Evolutionary conservation across 2,329 filamentous ascomycete species (phyloP), one percentile per base, ranked within the genome.

Genomic region (Aspergillus ruber): DNA sequence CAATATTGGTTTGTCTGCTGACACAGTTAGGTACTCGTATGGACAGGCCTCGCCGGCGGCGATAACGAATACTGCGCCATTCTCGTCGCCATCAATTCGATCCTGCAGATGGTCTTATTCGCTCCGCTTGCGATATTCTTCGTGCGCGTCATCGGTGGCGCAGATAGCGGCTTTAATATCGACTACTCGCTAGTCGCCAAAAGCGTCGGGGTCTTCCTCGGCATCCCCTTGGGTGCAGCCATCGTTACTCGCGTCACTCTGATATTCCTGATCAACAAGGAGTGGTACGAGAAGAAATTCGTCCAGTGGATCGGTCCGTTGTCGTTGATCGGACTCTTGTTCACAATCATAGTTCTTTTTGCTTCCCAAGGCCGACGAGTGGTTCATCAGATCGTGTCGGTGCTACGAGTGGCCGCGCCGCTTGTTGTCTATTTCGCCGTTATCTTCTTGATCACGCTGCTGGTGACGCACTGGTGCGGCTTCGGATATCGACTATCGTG

Each of bases 341-440:
- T 90, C 72, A 95, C 89, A 1, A 93, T 95, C 56, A 67, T 93
- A 6, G 83, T 95, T 1, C 76, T 95, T 2, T 95, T 95, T 63
- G 89, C 86, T 0, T 87, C 84, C 1, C 89, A 95, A 62, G 88
- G 89, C 2, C 70, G 71, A 18, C 82, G 83, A 43, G 87, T 93
- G 1, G 84, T 91, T 1, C 80, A 88, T 55, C 88, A 95, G 67
- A 87, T 95, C 50, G 85, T 90, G 0, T 85, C 86, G 0, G 89
- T 95, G 0, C 71, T 93, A 4, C 78, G 90, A 1, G 88, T 95
- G 0, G 83, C 85, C 0, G 88, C 88, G 0, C 90, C 90, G 0
- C 70, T 95, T 36, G 62, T 94, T 1, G 82, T 94, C 0, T 95
- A 95, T 62, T 95, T 95, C 59, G 57, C 81, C 1, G 66, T 84